These are phyloP conservation scores for Pseudonitzschia multiseries DNA, from an alignment of 108 stramenopile species.

Conservation along the genomic window DNA sequence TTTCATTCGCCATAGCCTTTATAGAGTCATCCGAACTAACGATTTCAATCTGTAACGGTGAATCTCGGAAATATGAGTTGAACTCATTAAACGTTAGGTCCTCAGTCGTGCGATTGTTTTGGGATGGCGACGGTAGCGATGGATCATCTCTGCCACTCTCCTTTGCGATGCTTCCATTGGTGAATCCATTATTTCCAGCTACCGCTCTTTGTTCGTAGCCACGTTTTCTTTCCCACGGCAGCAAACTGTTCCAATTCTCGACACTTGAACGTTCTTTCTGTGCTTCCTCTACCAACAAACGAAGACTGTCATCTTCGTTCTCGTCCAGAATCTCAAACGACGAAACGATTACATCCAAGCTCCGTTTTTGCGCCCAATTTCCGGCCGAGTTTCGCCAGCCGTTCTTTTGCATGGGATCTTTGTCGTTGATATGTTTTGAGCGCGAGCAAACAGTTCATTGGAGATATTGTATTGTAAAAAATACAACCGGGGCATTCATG, in stretches of 20 bases:
- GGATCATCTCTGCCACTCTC: background rate
- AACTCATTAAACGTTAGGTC: conserved; percentile 2
- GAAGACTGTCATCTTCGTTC: conserved; percentile 3
- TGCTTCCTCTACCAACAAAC: conserved; percentile 15
- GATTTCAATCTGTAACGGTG: conserved; percentile 9
- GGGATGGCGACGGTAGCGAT: background rate
- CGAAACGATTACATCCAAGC: conserved; percentile 38
- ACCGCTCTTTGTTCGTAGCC: conserved; percentile 9
- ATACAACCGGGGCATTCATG: background rate
- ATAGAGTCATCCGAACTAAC: conserved; percentile 20
- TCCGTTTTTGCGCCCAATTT: conserved; percentile 35
- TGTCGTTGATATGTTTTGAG: background rate
- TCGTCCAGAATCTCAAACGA: conserved; percentile 27
- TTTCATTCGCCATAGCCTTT: conserved; percentile 14
- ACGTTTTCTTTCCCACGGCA: conserved; percentile 4
- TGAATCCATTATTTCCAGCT: background rate
- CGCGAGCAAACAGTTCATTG: too few species aligned
- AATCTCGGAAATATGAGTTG: conserved; percentile 3
- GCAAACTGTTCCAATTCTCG: background rate
- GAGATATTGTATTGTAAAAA: too few species aligned
- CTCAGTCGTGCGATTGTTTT: background rate
- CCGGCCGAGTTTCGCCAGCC: conserved; percentile 11
- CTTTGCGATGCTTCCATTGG: background rate
- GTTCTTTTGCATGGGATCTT: conserved; percentile 15
- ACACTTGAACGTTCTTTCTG: background rate